Percentiles rank a stretch among this genome's conserved stretches.
These are phyloP conservation scores for Aspergillus biplanus DNA, from an alignment of 495 filamentous ascomycete genomes.

Conservation along the genomic window DNA sequence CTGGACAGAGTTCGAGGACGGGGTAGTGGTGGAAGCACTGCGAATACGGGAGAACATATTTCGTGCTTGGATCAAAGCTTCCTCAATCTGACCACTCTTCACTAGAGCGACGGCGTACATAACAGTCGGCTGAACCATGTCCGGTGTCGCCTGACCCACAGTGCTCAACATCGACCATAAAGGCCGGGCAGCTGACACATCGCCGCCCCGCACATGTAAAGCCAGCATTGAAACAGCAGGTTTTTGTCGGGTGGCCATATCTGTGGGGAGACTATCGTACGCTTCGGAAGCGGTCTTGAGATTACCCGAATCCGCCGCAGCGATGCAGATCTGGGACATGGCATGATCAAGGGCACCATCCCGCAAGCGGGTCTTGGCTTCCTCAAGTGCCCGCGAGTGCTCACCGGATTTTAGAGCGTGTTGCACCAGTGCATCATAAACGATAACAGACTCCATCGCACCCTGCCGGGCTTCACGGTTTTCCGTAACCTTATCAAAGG, in stretches of 20 bases:
- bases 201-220: slow-evolving; percentile 77
- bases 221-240: slow-evolving; percentile 86
- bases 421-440: slow-evolving; percentile 74
- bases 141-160: slow-evolving; percentile 59
- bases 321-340: slow-evolving; percentile 61
- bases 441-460: slow-evolving; percentile 69
- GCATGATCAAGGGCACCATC: slow-evolving; percentile 54
- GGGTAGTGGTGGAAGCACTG: slow-evolving; percentile 44
- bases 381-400: slow-evolving; percentile 66
- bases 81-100: slow-evolving; percentile 75
- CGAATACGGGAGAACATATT: slow-evolving; percentile 83
- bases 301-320: slow-evolving; percentile 80
- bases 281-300: slow-evolving; percentile 69
- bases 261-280: slow-evolving; percentile 57
- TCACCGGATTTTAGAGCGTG: slow-evolving; percentile 65
- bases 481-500: slow-evolving; percentile 60
- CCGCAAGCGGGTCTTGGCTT: slow-evolving; percentile 58
- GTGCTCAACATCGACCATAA: slow-evolving; percentile 75
- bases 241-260: slow-evolving; percentile 53
- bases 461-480: slow-evolving; percentile 52
- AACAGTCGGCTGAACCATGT: slow-evolving; percentile 81
- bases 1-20: slow-evolving; percentile 41
- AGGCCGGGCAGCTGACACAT: slow-evolving; percentile 71
- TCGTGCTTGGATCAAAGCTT: slow-evolving; percentile 74
- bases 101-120: slow-evolving; percentile 87